Percentiles rank a stretch among this genome's conserved stretches.
Evolutionary conservation across 2,329 filamentous ascomycete genomes (phyloP).

Genomic region (Meredithiella fracta): DNA sequence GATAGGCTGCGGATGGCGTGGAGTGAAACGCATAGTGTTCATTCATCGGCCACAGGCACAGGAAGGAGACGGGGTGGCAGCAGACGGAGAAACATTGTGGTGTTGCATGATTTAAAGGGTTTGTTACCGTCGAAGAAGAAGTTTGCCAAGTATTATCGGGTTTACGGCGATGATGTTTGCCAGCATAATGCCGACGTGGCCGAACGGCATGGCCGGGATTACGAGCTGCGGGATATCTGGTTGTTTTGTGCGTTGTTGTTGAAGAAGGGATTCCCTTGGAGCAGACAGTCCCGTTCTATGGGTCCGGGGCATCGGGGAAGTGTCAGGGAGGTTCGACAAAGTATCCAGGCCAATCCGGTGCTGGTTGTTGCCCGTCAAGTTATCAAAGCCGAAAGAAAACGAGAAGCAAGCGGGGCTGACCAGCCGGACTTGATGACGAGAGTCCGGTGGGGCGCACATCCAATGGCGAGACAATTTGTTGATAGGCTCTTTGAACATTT

Average conservation of each 20-base stretch:
- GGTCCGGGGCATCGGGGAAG: neutral
- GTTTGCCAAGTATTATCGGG: constrained; percentile 63
- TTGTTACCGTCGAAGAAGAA: constrained; percentile 63
- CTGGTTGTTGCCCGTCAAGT: constrained; percentile 42
- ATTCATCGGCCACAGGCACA: constrained; percentile 35
- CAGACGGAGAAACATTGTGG: constrained; percentile 36
- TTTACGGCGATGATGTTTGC: constrained; percentile 74
- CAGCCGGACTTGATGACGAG: constrained; percentile 31
- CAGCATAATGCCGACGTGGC: constrained; percentile 69
- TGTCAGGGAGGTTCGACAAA: no score
- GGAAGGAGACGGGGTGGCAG: constrained; percentile 30
- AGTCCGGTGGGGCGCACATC: constrained; percentile 53
- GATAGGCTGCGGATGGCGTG: constrained; percentile 37
- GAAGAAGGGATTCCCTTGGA: constrained; percentile 57
- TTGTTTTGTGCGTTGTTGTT: constrained; percentile 62
- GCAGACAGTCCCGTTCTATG: constrained; percentile 28
- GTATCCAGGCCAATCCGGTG: constrained; percentile 21
- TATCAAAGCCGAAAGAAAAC: constrained; percentile 13
- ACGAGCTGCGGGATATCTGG: constrained; percentile 71
- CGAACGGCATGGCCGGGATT: constrained; percentile 43
- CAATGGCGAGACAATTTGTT: constrained; percentile 45
- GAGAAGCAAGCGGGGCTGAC: neutral
- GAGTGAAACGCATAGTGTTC: constrained; percentile 40
- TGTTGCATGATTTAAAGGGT: constrained; percentile 52
- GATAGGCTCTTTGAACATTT: constrained; percentile 46